phyloP scores from a whole-genome alignment of 1,284 basidiomycete genomes.

The Vanrija sp. region DNA sequence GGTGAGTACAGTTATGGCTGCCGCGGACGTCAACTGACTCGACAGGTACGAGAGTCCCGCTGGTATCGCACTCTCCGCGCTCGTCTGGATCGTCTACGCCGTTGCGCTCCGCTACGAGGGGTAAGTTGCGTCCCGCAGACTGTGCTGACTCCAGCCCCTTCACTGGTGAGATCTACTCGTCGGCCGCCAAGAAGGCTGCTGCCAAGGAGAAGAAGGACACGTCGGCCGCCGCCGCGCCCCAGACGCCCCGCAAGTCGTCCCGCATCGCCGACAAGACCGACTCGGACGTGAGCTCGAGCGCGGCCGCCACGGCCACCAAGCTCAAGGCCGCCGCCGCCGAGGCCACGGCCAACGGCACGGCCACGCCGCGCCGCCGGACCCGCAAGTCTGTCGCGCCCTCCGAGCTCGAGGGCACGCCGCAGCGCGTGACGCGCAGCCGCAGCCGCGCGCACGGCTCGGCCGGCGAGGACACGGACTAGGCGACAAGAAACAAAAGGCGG shows the following conservation, averaged over 20 bases:
- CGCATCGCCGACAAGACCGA: slow-evolving; percentile 6
- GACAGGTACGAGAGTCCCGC: slow-evolving; percentile 76
- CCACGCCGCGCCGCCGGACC: slow-evolving; percentile 14
- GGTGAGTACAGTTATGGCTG: slow-evolving; percentile 54
- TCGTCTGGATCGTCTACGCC: slow-evolving; percentile 76
- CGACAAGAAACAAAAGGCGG: slow-evolving; percentile 37
- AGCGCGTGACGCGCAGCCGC: slow-evolving; percentile 43
- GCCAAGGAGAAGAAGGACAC: slow-evolving; percentile 8
- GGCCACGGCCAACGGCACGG: neutral
- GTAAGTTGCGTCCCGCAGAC: slow-evolving; percentile 50
- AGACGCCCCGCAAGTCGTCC: slow-evolving; percentile 19
- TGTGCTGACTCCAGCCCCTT: slow-evolving; percentile 38
- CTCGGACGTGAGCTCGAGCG: slow-evolving; percentile 9
- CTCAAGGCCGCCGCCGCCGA: neutral
- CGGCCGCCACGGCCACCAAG: slow-evolving; percentile 6
- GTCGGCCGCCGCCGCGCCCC: slow-evolving; percentile 11
- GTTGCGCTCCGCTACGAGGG: slow-evolving; percentile 83
- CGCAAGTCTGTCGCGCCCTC: slow-evolving; percentile 6
- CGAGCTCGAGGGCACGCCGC: slow-evolving; percentile 24
- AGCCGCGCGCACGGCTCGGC: slow-evolving; percentile 37
- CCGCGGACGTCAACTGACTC: neutral
- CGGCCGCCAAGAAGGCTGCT: slow-evolving; percentile 20
- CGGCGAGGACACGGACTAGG: slow-evolving; percentile 24
- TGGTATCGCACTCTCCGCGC: slow-evolving; percentile 67
- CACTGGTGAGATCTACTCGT: slow-evolving; percentile 50